Evolutionary conservation across 139 green algal species (phyloP), one percentile per base, ranked within the genome.

Genomic region (Chlorella vulgaris): DNA sequence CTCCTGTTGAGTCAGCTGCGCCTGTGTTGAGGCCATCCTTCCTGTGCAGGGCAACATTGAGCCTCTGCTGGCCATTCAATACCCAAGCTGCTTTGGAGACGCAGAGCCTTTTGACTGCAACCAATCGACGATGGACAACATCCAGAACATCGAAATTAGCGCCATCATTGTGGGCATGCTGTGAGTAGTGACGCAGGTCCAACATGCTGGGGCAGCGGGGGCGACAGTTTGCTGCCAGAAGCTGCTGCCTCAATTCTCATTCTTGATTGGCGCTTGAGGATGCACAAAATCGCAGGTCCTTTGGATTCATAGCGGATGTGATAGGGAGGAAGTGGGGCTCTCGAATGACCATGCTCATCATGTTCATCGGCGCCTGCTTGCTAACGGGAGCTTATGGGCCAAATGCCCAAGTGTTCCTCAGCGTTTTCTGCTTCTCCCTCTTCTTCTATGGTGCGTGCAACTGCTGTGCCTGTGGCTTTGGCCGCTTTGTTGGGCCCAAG

Each of bases 311-410:
- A 22, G 90, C 83, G 1, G 91, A 95, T 69, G 51, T 81, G 31
- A 91, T 93, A 4, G 91, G 91, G 3, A 85, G 92, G 55, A 91
- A 91, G 70, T 93, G 86, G 87, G 92, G 19, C 26, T 58, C 36
- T 38, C 69, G 87, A 47, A 66, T 83, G 7, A 89, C 87, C 19
- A 86, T 87, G 7, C 60, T 58, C 38, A 86, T 94, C 76, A 95
- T 95, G 92, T 58, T 92, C 31, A 73, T 88, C 33, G 89, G 91
- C 50, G 77, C 70, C 63, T 89, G 92, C 78, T 69, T 95, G 68
- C 81, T 94, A 51, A 90, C 85, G 21, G 68, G 75, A n/a, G 58
- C 71, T 2, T 80, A 86, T 28, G 86, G 74, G n/a, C 58, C 76
- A 31, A 78, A 76, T 38, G 60, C 73, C n/a, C 76, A 81, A 39